Percentiles rank a stretch among this genome's conserved stretches.
These are phyloP conservation scores for Prunus fruticosa DNA, from an alignment of 306 rosid species.

Conservation along the genomic window DNA sequence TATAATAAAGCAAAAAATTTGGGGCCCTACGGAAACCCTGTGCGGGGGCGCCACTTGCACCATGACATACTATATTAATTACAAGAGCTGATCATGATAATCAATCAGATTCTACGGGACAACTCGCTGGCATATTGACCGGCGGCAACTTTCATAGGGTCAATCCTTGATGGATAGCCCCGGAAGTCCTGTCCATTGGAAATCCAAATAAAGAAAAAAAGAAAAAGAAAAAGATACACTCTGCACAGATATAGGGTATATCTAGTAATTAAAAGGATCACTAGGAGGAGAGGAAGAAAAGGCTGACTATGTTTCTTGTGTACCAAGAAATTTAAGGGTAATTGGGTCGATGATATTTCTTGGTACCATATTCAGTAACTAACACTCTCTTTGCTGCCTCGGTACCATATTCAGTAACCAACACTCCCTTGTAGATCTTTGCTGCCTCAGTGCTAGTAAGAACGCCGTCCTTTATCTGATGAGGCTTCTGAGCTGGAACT, in stretches of 20 bases:
- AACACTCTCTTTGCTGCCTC: neutral
- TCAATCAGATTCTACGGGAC: neutral
- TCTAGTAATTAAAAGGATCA: neutral
- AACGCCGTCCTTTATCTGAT: neutral
- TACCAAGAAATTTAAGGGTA: neutral
- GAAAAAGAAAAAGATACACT: neutral
- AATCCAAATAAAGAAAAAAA: neutral
- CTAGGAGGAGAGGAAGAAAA: no score
- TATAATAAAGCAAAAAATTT: no score
- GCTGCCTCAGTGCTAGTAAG: constrained; percentile 19
- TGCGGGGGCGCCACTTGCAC: no score
- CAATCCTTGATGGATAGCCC: neutral
- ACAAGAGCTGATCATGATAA: neutral
- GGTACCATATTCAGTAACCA: neutral
- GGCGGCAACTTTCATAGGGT: neutral
- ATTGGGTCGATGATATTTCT: neutral
- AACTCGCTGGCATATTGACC: neutral
- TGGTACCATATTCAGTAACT: neutral
- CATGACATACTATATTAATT: no score
- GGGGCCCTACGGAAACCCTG: no score
- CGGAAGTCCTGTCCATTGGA: neutral
- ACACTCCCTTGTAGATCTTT: neutral
- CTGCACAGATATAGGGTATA: neutral
- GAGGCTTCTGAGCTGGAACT: no score
- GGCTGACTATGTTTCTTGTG: neutral